Base-by-base conservation (phyloP, 768 basidiomycete species). In the Mycena maculata region DNA sequence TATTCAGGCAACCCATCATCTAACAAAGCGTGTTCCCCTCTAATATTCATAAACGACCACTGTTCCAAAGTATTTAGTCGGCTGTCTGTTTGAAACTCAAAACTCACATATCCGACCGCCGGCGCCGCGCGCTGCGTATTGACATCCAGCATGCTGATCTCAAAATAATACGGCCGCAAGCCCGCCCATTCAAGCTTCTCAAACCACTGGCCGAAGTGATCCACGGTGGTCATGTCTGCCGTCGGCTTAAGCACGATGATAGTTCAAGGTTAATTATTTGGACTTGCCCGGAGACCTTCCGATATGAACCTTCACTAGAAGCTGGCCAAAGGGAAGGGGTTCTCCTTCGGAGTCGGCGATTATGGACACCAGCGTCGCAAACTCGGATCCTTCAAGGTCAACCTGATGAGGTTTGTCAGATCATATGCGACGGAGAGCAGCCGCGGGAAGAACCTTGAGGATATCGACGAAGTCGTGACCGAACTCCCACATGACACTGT, bases 301-400 rank as follows among this genome's bases (percentile, higher is more conserved):
- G 42, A 68, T 49, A 48, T 68, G 67, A 1, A 63, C 49, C 36
- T 63, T 56, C 42, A 68, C 30, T 50, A 68, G 38, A 5, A 86
- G 76, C 64, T 86, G 86, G 36, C 84, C 85, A 30, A 86, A 83
- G 3, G 83, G 84, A 28, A 84, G 72, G 4, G 83, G 78, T 38
- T 76, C 76, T 52, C 76, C 76, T 30, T 75, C 74, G 2, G 73
- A 81, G 22, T 83, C 78, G 16, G 76, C 73, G n/a, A 86, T 70
- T 56, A 86, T 78, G 45, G 79, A 74, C 2, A 78, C 56, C 41
- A 86, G 78, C 4, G 83, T 79, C 13, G 82, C 80, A 41, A 86
- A 86, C 69, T 86, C 84, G 72, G 77, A 80, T 39, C 85, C 85
- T 58, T 86, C 84, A 10, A 86, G 69, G 71, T 86, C 84, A 60